These are phyloP conservation scores for Rhizophagus clarus DNA, from an alignment of 192 early-diverging fungal species.

Conservation along the genomic window DNA sequence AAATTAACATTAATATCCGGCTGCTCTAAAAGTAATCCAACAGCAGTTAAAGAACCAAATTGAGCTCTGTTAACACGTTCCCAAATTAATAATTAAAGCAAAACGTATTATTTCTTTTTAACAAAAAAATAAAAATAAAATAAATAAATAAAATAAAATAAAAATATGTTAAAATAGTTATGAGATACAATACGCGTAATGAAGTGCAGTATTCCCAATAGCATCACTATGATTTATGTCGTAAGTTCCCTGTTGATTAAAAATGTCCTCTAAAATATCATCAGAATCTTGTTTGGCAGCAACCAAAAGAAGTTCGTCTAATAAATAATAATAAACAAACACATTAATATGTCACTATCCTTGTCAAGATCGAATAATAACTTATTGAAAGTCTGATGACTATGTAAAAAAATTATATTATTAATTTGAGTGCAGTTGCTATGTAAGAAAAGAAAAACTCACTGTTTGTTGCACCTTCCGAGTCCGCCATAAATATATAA, in stretches of 20 bases:
- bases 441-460: neutral
- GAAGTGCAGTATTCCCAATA: conserved; percentile 67
- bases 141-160: too few relatives aligned
- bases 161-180: conserved; percentile 6
- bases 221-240: conserved; percentile 66
- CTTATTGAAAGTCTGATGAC: neutral
- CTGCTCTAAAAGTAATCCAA: conserved; percentile 55
- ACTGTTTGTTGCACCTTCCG: conserved; percentile 29
- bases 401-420: neutral
- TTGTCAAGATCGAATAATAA: neutral
- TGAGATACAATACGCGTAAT: conserved; percentile 57
- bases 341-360: neutral
- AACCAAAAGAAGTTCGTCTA: conserved; percentile 70
- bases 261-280: conserved; percentile 62
- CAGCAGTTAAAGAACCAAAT: conserved; percentile 59
- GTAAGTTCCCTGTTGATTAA: conserved; percentile 47
- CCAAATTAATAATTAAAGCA: neutral
- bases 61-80: conserved; percentile 42
- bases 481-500: conserved; percentile 15
- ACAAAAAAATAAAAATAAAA: neutral
- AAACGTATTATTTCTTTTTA: neutral
- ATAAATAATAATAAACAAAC: neutral
- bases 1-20: conserved; percentile 59
- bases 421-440: too few relatives aligned
- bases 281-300: conserved; percentile 75